Conservation (phyloP, 805 yeast species). For the Naumovozyma baii region DNA sequence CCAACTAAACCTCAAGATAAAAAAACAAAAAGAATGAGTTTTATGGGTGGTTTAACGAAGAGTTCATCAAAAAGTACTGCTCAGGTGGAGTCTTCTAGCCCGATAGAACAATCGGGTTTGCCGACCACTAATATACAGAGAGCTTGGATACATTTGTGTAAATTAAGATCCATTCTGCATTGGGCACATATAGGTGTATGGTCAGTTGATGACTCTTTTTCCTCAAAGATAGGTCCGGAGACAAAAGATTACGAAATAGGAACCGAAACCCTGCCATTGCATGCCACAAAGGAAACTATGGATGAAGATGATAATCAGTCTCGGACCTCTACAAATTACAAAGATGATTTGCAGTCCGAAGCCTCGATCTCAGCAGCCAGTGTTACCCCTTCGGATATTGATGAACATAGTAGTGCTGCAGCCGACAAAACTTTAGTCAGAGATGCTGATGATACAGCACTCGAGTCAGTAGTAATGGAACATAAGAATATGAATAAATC, state of each 20-base stretch:
- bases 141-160: slow-evolving; percentile 56
- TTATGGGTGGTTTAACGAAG: slow-evolving; percentile 18
- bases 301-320: too few relatives aligned
- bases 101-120: slow-evolving; percentile 13
- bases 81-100: slow-evolving; percentile 8
- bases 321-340: too few relatives aligned
- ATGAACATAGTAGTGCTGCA: too few relatives aligned
- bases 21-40: slow-evolving; percentile 20
- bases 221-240: slow-evolving; percentile 21
- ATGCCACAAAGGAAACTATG: too few relatives aligned
- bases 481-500: too few relatives aligned
- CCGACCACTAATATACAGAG: slow-evolving; percentile 34
- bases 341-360: too few relatives aligned
- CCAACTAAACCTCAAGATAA: slow-evolving; percentile 14
- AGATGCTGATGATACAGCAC: too few relatives aligned
- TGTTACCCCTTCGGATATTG: too few relatives aligned
- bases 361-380: too few relatives aligned
- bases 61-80: slow-evolving; percentile 8
- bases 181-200: slow-evolving; percentile 81
- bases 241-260: not conserved
- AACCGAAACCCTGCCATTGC: not conserved
- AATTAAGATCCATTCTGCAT: slow-evolving; percentile 62
- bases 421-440: too few relatives aligned
- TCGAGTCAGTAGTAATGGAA: too few relatives aligned
- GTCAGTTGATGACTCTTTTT: slow-evolving; percentile 38